Conservation (phyloP, 164 flowering plant genomes). For the Dillenia suffruticosa region DNA sequence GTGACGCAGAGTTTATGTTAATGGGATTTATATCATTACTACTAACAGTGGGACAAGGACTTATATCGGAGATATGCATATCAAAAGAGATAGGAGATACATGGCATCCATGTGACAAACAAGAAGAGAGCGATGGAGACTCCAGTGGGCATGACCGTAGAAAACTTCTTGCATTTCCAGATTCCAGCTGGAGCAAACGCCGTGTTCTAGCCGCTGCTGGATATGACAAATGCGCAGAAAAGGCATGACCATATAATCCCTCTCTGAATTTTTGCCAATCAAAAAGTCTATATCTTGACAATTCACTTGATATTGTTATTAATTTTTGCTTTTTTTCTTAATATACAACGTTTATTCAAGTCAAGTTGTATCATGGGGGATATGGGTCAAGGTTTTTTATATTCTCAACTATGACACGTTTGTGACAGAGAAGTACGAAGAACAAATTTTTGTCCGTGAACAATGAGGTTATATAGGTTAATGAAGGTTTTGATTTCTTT, state of each 20-base stretch:
- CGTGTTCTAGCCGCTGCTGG: slow-evolving; percentile 15
- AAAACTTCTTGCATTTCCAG: slow-evolving; percentile 5
- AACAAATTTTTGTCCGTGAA: background rate
- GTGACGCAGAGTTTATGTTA: slow-evolving; percentile 40
- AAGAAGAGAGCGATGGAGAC: slow-evolving; percentile 6
- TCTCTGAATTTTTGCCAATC: background rate
- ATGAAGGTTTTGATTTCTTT: background rate
- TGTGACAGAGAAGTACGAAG: background rate
- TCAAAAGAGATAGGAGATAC: slow-evolving; percentile 25
- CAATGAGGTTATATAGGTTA: too few species aligned
- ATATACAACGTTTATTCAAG: background rate
- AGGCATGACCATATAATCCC: background rate
- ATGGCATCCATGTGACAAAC: slow-evolving; percentile 42
- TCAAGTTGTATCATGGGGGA: too few species aligned
- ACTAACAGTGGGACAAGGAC: slow-evolving; percentile 33
- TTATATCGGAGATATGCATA: slow-evolving; percentile 33
- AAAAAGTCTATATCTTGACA: background rate
- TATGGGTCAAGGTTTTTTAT: too few species aligned
- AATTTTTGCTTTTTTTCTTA: background rate
- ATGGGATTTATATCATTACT: slow-evolving; percentile 51
- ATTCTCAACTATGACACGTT: too few species aligned
- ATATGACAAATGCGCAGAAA: slow-evolving; percentile 7
- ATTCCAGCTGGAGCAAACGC: background rate
- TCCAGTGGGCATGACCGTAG: slow-evolving; percentile 3
- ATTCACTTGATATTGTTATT: background rate